Evolutionary conservation across 2,329 filamentous ascomycete species (phyloP).

Genomic region (Colletotrichum phormii): DNA sequence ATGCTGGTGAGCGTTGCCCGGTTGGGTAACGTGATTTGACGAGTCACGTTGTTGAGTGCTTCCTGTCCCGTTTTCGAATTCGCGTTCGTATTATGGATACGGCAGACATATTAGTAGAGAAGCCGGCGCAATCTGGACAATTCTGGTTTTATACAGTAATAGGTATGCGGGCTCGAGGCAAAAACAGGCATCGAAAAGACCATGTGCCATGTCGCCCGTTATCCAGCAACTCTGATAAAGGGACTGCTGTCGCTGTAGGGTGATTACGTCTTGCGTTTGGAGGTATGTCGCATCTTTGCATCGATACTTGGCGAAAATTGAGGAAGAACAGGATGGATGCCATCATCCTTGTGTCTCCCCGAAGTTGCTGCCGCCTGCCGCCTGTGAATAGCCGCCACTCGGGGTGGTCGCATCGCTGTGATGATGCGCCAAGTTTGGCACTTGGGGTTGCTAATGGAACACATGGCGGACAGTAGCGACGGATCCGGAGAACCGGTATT

Average conservation of each 20-base stretch:
- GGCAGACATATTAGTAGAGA: background rate
- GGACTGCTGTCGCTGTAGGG: background rate
- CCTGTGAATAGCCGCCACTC: background rate
- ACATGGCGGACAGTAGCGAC: background rate
- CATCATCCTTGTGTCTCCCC: background rate
- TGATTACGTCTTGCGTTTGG: background rate
- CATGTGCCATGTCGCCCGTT: background rate
- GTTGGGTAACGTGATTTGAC: background rate
- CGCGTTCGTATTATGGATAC: conserved; percentile 23
- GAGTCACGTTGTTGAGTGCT: background rate
- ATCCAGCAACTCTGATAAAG: background rate
- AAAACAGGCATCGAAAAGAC: background rate
- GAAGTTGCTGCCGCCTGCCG: background rate
- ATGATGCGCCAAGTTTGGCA: background rate
- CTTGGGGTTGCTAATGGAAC: background rate
- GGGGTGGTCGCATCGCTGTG: background rate
- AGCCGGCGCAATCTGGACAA: background rate
- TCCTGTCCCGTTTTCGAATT: conserved; percentile 14
- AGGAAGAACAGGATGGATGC: background rate
- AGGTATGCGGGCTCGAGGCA: background rate
- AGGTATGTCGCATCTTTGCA: background rate
- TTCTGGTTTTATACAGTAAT: background rate
- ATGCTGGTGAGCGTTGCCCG: background rate
- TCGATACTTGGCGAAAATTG: background rate
- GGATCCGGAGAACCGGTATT: background rate